These are phyloP conservation scores for Peziza echinospora DNA, from an alignment of 495 filamentous ascomycete species.

Conservation along the genomic window DNA sequence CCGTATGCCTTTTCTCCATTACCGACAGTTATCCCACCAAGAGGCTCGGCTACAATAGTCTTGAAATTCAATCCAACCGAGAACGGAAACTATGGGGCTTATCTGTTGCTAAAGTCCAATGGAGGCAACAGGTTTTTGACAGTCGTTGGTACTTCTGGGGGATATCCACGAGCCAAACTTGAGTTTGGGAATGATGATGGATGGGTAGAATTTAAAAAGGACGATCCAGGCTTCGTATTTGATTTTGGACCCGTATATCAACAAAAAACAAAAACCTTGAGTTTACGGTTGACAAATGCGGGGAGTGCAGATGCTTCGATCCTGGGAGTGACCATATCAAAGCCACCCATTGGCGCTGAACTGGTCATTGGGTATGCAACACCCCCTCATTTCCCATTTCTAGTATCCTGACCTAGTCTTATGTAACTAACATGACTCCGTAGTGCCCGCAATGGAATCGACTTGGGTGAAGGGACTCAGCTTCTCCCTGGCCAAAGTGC, in stretches of 20 bases:
- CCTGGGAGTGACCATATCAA: slow-evolving; percentile 28
- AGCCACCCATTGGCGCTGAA: slow-evolving; percentile 25
- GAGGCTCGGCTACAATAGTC: slow-evolving; percentile 17
- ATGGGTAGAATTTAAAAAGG: slow-evolving; percentile 25
- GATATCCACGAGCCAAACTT: slow-evolving; percentile 24
- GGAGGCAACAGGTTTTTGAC: slow-evolving; percentile 24
- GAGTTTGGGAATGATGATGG: slow-evolving; percentile 28
- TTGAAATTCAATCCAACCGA: slow-evolving; percentile 24
- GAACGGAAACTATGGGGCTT: slow-evolving; percentile 24
- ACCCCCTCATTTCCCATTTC: no score
- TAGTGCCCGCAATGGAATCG: slow-evolving; percentile 23
- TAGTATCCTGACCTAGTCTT: no score
- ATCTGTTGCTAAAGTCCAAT: slow-evolving; percentile 23
- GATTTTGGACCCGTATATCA: slow-evolving; percentile 27
- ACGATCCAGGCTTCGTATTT: slow-evolving; percentile 20
- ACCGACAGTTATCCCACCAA: slow-evolving; percentile 20
- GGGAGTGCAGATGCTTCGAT: slow-evolving; percentile 19
- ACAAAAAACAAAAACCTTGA: slow-evolving; percentile 20
- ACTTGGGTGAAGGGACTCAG: slow-evolving; percentile 30
- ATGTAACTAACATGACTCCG: not conserved
- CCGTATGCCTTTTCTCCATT: slow-evolving; percentile 24
- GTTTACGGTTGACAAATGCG: slow-evolving; percentile 26
- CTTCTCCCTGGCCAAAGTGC: slow-evolving; percentile 23
- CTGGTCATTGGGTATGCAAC: slow-evolving; percentile 17
- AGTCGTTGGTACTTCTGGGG: slow-evolving; percentile 22